Percentiles rank a stretch among this genome's conserved stretches.
Evolutionary conservation across 2,329 filamentous ascomycete genomes (phyloP).

Genomic region (Clonostachys byssicola): DNA sequence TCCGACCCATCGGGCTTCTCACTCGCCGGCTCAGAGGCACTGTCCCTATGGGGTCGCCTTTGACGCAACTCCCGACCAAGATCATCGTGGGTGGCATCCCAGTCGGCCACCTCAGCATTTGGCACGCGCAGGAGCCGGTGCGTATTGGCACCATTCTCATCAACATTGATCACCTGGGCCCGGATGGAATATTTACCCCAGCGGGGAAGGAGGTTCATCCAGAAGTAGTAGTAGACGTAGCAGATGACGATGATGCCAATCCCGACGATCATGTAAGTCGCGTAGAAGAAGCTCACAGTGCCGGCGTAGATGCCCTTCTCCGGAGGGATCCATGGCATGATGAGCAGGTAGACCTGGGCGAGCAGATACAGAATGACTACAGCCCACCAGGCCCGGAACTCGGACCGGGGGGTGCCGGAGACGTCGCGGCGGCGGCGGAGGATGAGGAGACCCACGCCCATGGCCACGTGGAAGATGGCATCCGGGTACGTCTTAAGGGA

Average conservation of each 20-base stretch:
- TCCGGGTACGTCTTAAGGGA: slow-evolving; percentile 68
- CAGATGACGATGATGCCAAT: slow-evolving; percentile 45
- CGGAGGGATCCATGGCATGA: slow-evolving; percentile 60
- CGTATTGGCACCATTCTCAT: slow-evolving; percentile 35
- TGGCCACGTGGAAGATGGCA: slow-evolving; percentile 54
- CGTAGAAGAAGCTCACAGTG: slow-evolving; percentile 57
- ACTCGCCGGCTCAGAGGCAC: too few relatives aligned
- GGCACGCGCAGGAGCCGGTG: slow-evolving; percentile 51
- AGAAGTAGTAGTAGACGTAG: slow-evolving; percentile 52
- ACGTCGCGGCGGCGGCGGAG: slow-evolving; percentile 58
- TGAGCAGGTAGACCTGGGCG: slow-evolving; percentile 49
- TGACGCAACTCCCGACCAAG: slow-evolving; percentile 18
- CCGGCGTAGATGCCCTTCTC: slow-evolving; percentile 36
- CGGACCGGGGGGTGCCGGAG: slow-evolving; percentile 46
- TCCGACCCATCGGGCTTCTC: too few relatives aligned
- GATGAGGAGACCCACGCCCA: slow-evolving; percentile 54
- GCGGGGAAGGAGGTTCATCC: slow-evolving; percentile 52
- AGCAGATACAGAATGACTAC: slow-evolving; percentile 52
- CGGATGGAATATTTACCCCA: slow-evolving; percentile 49
- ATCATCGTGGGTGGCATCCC: slow-evolving; percentile 57
- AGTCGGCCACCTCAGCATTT: slow-evolving; percentile 38
- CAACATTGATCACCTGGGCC: slow-evolving; percentile 47
- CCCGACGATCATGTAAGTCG: slow-evolving; percentile 49
- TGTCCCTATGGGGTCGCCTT: background rate
- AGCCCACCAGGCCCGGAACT: slow-evolving; percentile 61